Percentiles rank a stretch among this genome's conserved stretches.
Evolutionary conservation across 2,329 filamentous ascomycete genomes (phyloP).

Genomic region (Lachnellula hyalina): DNA sequence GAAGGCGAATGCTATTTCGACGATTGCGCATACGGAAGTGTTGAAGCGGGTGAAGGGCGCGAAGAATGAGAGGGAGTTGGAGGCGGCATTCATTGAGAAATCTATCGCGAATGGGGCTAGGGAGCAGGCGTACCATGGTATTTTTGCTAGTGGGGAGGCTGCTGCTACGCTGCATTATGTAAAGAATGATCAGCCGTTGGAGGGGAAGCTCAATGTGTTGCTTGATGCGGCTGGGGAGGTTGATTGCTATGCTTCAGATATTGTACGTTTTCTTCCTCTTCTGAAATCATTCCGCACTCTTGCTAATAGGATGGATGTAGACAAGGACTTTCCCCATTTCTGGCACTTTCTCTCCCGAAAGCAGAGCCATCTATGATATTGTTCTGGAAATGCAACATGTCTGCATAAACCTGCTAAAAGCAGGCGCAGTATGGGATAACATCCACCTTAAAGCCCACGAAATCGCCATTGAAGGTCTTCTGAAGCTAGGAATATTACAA

Average conservation of each 20-base stretch:
- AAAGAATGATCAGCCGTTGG: slow-evolving; percentile 66
- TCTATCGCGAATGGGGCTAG: slow-evolving; percentile 71
- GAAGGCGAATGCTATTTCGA: slow-evolving; percentile 66
- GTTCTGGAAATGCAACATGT: slow-evolving; percentile 83
- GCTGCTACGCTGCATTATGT: slow-evolving; percentile 87
- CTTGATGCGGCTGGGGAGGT: slow-evolving; percentile 80
- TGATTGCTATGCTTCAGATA: slow-evolving; percentile 65
- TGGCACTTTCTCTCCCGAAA: slow-evolving; percentile 65
- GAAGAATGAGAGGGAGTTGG: slow-evolving; percentile 75
- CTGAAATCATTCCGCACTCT: neutral
- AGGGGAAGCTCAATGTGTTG: slow-evolving; percentile 70
- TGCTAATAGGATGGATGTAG: slow-evolving; percentile 37
- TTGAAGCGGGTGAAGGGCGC: slow-evolving; percentile 57
- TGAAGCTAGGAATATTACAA: slow-evolving; percentile 69
- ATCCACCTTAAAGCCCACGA: slow-evolving; percentile 75
- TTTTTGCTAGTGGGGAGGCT: slow-evolving; percentile 73
- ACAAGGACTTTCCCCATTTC: slow-evolving; percentile 83
- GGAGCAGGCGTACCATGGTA: slow-evolving; percentile 82
- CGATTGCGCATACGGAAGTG: slow-evolving; percentile 60
- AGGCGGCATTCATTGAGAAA: slow-evolving; percentile 71
- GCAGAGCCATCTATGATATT: slow-evolving; percentile 71
- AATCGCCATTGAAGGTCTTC: slow-evolving; percentile 74
- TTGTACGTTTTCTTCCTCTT: slow-evolving; percentile 39
- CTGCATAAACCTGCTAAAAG: slow-evolving; percentile 66
- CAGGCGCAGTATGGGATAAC: slow-evolving; percentile 73